Conservation (phyloP, 2,329 filamentous ascomycete genomes). For the Colletotrichum kahawae region DNA sequence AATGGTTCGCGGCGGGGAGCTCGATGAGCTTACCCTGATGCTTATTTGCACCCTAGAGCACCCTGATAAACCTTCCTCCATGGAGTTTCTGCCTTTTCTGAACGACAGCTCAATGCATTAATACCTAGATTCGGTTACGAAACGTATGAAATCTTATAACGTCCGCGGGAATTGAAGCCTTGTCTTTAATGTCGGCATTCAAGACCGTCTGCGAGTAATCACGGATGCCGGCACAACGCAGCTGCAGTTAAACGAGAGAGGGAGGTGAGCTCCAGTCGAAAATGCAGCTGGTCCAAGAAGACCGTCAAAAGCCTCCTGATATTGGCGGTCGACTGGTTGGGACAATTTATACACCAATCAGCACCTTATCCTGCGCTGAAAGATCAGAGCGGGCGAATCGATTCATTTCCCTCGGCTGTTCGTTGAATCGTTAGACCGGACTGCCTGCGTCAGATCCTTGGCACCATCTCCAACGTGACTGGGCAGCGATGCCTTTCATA, state of each 20-base stretch:
- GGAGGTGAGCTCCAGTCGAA: neutral
- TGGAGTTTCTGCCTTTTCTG: neutral
- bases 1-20: neutral
- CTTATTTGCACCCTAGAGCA: neutral
- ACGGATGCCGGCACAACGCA: neutral
- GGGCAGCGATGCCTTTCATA: neutral
- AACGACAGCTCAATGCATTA: fast-evolving
- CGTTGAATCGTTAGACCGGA: neutral
- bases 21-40: neutral
- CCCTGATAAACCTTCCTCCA: neutral
- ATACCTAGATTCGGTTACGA: fast-evolving
- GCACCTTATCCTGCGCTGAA: no score
- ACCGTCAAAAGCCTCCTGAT: neutral
- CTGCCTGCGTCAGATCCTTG: neutral
- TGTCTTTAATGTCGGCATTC: neutral
- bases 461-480: neutral
- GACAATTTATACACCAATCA: slow-evolving; percentile 18
- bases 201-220: neutral
- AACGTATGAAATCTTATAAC: fast-evolving
- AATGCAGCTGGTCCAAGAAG: neutral
- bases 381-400: neutral
- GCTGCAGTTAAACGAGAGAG: neutral
- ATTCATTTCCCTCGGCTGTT: neutral
- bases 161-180: fast-evolving
- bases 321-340: neutral